Evolutionary conservation across 2,329 filamentous ascomycete species (phyloP), one percentile per base, ranked within the genome.

Genomic region (Calycina herbarum): DNA sequence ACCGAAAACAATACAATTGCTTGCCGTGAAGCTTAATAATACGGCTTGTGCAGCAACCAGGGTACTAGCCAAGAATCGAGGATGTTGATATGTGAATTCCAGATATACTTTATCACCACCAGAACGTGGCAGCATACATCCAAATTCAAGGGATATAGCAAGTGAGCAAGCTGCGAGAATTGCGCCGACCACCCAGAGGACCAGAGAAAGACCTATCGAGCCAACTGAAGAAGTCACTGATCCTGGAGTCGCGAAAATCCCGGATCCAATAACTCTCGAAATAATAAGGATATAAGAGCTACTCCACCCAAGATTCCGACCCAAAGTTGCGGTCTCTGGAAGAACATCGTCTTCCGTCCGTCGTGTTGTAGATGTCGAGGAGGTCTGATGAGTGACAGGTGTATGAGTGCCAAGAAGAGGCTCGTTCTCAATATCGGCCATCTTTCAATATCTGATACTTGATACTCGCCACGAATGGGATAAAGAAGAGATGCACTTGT

Each of bases 251-350:
- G 73, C 71, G 57, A 74, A 74, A 57, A 74, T 73, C 0, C 73
- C 73, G 3, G 65, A 69, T 1, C 73, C 73, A 24, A 74, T 73
- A 1, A 74, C 70, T 11, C 73, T 68, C n/a, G 71, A 73, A 24
- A 74, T 73, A 5, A 71, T 68, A 60, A 73, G 67, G n/a, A 74
- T 73, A 62, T 74, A 73, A 7, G 72, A 71, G 33, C 72, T 70
- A 29, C 61, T 68, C 71, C 70, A 72, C 1, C 65, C 67, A 24
- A 73, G 68, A 24, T 70, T 72, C 1, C 71, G 64, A 86, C 89
- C 0, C 88, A 89, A 77, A 0, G 81, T 80, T 0, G 85, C 84
- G 0, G 85, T 85, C 70, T 89, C 86, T 1, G 83, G 86, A 0
- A 88, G 73, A 5, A 87, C 83, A 67, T 85, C 82, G 69, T 87